These are phyloP conservation scores for Leccinum obscurum DNA, from an alignment of 768 basidiomycete species.

Conservation along the genomic window DNA sequence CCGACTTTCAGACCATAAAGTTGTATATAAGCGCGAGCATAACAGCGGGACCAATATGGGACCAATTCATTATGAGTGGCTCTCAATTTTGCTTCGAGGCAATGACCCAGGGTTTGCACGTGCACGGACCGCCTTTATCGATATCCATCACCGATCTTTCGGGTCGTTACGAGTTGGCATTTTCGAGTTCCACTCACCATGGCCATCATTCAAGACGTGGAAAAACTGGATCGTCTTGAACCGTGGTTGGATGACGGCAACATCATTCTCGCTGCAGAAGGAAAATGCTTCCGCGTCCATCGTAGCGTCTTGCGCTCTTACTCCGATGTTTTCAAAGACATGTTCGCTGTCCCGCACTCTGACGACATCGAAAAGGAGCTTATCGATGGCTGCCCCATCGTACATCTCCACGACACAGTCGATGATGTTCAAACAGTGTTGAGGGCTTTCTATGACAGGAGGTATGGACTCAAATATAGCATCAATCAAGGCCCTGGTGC, in stretches of 20 bases:
- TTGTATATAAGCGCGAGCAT: too few species aligned
- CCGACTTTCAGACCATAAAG: too few species aligned
- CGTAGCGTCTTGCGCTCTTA: slow-evolving; percentile 26
- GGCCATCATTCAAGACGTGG: not conserved
- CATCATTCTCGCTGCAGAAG: slow-evolving; percentile 27
- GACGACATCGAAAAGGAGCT: not conserved
- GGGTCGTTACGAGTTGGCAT: not conserved
- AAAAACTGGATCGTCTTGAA: slow-evolving; percentile 7
- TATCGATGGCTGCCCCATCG: slow-evolving; percentile 24
- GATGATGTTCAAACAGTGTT: slow-evolving; percentile 19
- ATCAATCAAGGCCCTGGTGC: not conserved
- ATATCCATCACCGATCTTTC: not conserved
- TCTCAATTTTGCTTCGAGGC: not conserved
- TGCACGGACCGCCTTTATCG: not conserved
- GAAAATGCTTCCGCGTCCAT: slow-evolving; percentile 34
- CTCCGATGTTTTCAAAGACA: slow-evolving; percentile 33
- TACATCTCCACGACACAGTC: slow-evolving; percentile 17
- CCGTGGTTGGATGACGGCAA: slow-evolving; percentile 35
- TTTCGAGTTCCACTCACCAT: not conserved
- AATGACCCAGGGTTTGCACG: not conserved
- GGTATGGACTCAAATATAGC: not conserved
- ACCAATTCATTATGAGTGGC: not conserved
- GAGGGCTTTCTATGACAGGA: slow-evolving; percentile 21
- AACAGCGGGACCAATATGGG: not conserved
- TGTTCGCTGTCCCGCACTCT: slow-evolving; percentile 22